Conservation (phyloP, 2,329 filamentous ascomycete genomes). For the Aspergillus nomiae region DNA sequence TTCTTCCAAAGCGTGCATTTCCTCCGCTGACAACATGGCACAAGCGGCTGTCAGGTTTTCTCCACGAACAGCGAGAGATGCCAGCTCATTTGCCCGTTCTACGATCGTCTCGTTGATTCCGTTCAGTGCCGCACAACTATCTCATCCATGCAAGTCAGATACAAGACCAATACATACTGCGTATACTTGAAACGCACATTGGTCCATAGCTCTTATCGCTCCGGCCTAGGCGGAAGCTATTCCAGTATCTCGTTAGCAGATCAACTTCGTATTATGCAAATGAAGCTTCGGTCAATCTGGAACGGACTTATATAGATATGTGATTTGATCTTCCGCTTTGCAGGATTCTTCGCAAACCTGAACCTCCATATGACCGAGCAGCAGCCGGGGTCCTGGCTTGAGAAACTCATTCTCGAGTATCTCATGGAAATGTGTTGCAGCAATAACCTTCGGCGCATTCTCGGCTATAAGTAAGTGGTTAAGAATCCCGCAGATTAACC, state of each 20-base stretch:
- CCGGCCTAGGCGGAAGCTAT: constrained; percentile 60
- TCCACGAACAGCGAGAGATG: constrained; percentile 66
- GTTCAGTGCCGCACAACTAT: constrained; percentile 78
- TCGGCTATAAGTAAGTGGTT: constrained; percentile 56
- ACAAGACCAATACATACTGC: too few relatives aligned
- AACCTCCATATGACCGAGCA: constrained; percentile 63
- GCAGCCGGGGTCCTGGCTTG: constrained; percentile 45
- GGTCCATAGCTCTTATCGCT: constrained; percentile 83
- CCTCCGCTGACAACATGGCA: constrained; percentile 64
- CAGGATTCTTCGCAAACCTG: constrained; percentile 45
- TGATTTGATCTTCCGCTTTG: constrained; percentile 55
- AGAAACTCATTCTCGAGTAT: constrained; percentile 57
- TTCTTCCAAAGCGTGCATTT: constrained; percentile 66
- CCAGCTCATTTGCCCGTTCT: constrained; percentile 73
- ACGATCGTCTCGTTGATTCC: constrained; percentile 75
- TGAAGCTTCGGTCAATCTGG: not conserved
- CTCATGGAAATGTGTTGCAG: constrained; percentile 65
- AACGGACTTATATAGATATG: constrained; percentile 66
- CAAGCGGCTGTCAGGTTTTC: constrained; percentile 77
- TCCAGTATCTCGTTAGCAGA: constrained; percentile 2
- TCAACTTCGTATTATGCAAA: not conserved
- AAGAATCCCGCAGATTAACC: constrained; percentile 63
- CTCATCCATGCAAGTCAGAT: not conserved
- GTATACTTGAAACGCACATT: constrained; percentile 42
- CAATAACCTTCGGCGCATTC: constrained; percentile 60